These are phyloP conservation scores for Hericium erinaceus DNA, from an alignment of 768 basidiomycete genomes.

Conservation along the genomic window DNA sequence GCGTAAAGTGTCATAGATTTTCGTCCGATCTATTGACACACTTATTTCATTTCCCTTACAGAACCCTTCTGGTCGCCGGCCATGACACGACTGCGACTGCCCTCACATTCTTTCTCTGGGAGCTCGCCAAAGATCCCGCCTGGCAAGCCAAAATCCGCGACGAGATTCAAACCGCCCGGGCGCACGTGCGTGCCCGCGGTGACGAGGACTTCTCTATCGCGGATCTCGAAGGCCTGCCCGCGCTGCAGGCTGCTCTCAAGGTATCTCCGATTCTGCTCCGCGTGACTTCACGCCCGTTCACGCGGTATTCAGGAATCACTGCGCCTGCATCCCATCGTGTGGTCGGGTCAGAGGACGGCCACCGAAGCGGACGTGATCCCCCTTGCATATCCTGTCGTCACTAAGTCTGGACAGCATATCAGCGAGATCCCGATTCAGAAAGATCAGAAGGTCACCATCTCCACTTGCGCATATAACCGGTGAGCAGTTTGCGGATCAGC, in stretches of 20 bases:
- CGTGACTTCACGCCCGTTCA: too few relatives aligned
- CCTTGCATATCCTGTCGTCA: conserved; percentile 7
- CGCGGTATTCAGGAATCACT: conserved; percentile 4
- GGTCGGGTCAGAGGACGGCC: conserved; percentile 2
- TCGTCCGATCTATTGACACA: too few relatives aligned
- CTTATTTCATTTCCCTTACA: neutral
- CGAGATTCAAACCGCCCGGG: conserved; percentile 7
- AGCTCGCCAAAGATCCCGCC: conserved; percentile 11
- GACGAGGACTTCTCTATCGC: neutral
- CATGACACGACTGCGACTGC: conserved; percentile 16
- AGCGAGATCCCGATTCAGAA: conserved; percentile 8
- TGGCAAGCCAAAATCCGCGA: conserved; percentile 10
- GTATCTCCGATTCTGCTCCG: neutral
- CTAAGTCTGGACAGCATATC: conserved; percentile 4
- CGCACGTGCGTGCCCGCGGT: neutral
- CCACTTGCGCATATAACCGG: conserved; percentile 5
- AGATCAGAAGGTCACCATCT: conserved; percentile 5
- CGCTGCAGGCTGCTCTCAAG: conserved; percentile 7
- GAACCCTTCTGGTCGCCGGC: conserved; percentile 14
- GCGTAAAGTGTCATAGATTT: neutral
- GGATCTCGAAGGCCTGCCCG: conserved; percentile 9
- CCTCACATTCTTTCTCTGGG: conserved; percentile 11
- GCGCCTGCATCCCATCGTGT: conserved; percentile 9
- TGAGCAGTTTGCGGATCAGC: neutral
- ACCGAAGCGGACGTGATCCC: conserved; percentile 5